Base-by-base conservation (phyloP, 805 yeast genomes). In the Candida khao-thaluensis region DNA sequence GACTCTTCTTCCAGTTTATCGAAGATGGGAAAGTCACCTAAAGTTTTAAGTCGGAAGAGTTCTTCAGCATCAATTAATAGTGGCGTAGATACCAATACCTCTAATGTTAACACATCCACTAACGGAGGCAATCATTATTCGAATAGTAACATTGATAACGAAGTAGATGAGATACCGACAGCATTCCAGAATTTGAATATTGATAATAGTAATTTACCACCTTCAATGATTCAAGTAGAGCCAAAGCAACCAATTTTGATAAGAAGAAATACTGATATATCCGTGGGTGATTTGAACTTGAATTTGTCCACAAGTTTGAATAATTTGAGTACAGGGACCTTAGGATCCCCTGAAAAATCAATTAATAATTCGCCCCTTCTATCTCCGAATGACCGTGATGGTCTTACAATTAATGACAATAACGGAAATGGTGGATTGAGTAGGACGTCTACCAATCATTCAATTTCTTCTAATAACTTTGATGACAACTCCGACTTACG, bases 231-330 rank as follows among this genome's bases (percentile, higher is more conserved):
- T 24, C 80, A 77, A 46, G 66, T 79, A 43, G 84, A 75, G 49
- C 91, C 93, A 14, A 82, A 78, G 51, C 79, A 80, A 38, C 90
- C 93, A 2, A 85, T 85, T 43, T 69, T 85, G 49, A 69, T 81
- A 48, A 69, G 79, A 38, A 60, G 79, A 46, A 71, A 72, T 46
- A 70, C 42, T 5, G 35, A 39, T 24, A 26, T 22, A 7, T 34
- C 35, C 5, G 30, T 30, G 17, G 24, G 30, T 10, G 33, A 32
- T 6, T 22, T 23, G 2, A 24, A 17, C 22, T 10, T 25, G 6
- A 21, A 16, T 26, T 29, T 34, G 3, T 23, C 40, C 2, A 15
- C 25, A 23, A 52, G 61, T 2, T 52, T 57, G 8, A 54, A 60
- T n/a, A 57, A 56, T 48, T 50, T 20, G 7, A 35, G 31, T 24